Conservation (phyloP, 2,329 filamentous ascomycete species). For the Rutstroemia sydowiana region DNA sequence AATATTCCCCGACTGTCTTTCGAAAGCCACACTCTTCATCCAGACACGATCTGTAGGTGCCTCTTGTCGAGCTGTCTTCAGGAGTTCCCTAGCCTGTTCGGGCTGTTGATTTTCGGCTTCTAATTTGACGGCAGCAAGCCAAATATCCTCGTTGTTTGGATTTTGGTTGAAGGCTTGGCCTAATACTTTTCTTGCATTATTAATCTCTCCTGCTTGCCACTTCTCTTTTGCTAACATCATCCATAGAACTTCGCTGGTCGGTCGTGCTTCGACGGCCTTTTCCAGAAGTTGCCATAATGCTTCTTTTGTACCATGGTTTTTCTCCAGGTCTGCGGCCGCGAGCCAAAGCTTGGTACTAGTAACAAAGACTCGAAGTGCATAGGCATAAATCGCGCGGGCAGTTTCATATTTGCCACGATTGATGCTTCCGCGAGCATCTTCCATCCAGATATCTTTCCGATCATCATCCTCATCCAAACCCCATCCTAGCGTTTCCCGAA, state of each 20-base stretch:
- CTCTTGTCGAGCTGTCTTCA: constrained; percentile 76
- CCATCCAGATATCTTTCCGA: constrained; percentile 90
- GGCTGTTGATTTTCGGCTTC: constrained; percentile 84
- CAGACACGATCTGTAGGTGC: constrained; percentile 94
- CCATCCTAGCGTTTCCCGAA: constrained; percentile 89
- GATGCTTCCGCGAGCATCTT: constrained; percentile 80
- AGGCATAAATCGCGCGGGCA: constrained; percentile 86
- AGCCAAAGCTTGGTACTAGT: constrained; percentile 85
- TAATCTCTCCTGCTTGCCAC: constrained; percentile 80
- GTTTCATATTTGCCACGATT: constrained; percentile 80
- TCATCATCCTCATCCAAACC: constrained; percentile 93
- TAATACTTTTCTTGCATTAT: constrained; percentile 78
- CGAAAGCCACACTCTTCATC: constrained; percentile 93
- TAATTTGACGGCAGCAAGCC: constrained; percentile 91
- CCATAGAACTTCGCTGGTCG: constrained; percentile 86
- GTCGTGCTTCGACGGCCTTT: constrained; percentile 89
- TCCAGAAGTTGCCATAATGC: constrained; percentile 79
- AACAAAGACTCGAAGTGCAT: constrained; percentile 81
- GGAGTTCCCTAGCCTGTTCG: constrained; percentile 72
- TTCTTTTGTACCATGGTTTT: constrained; percentile 78
- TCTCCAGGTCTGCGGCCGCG: constrained; percentile 83
- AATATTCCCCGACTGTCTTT: constrained; percentile 71
- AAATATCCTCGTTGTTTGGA: constrained; percentile 95
- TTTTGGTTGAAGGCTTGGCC: constrained; percentile 90
- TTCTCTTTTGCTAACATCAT: constrained; percentile 94